Evolutionary conservation across 352 stramenopile species (phyloP).

Genomic region (Globisporangium emineosum): DNA sequence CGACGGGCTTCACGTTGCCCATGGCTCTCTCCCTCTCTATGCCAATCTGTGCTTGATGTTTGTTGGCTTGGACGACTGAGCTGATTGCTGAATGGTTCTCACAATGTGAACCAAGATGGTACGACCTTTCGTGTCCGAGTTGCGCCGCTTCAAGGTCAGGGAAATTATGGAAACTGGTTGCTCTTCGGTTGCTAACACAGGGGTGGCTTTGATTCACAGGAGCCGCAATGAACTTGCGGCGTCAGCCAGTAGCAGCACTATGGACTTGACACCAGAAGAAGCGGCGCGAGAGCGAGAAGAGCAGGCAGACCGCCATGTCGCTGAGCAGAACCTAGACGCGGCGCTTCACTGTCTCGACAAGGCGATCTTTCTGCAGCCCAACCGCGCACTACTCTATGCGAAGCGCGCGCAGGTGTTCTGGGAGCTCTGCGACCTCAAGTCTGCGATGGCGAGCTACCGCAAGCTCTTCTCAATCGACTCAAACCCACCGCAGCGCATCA

Average conservation of each 20-base stretch:
- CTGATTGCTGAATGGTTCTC: not conserved
- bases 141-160: constrained; percentile 9
- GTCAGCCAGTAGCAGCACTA: not conserved
- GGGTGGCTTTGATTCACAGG: not conserved
- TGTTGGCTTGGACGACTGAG: not conserved
- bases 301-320: constrained; percentile 38
- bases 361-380: constrained; percentile 67
- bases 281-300: constrained; percentile 44
- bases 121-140: constrained; percentile 13
- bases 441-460: constrained; percentile 74
- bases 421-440: constrained; percentile 75
- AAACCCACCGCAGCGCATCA: constrained; percentile 60
- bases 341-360: constrained; percentile 66
- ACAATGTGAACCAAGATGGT: not conserved
- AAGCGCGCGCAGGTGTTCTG: constrained; percentile 71
- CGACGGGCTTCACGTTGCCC: constrained; percentile 73
- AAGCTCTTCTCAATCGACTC: constrained; percentile 63
- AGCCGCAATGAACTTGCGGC: not conserved
- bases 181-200: not conserved
- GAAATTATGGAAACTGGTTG: constrained; percentile 8
- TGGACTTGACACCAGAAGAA: constrained; percentile 47
- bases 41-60: not conserved
- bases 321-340: constrained; percentile 33
- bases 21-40: constrained; percentile 5
- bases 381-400: constrained; percentile 48